Base-by-base conservation (phyloP, 805 yeast genomes). In the Trichomonascus vanleenenianus region DNA sequence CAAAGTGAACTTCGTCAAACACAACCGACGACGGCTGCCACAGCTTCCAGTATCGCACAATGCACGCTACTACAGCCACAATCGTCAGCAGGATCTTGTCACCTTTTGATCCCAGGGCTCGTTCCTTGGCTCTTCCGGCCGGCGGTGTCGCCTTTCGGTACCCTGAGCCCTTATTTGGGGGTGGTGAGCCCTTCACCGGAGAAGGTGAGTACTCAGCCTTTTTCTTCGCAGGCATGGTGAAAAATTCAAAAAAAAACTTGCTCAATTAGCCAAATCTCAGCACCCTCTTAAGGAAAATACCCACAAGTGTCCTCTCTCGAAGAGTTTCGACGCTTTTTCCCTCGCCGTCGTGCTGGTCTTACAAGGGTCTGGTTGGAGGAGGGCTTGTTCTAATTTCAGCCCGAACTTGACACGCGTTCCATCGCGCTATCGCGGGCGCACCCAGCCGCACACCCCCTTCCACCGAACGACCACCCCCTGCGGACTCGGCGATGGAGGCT, bases 1-100 rank as follows among this genome's bases (percentile, higher is more conserved):
- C 98, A 58, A 93, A 93, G 65, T 85, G 95, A 35, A 85, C 73
- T 55, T 69, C 98, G 63, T 88, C 96, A 54, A 85, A 85, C 10
- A 91, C 95, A 32, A 88, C 94, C 25, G 89, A 78, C 56, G 79
- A 66, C 34, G 99, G 99, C 50, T 67, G 59, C 22, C 74, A 68
- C 48, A 93, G 68, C 44, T 74, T 68, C 53, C 71, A 68, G 44
- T 83, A 69, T 55, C 99, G 78, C 42, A 86, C 74, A 40, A 64
- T 56, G 10, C 71, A 50, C 0, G 95, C 75, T 32, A 80, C 53
- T 1, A 72, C 53, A n/a, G 76, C 56, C 44, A 85, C 66, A 12
- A 67, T 44, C 16, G 52, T 52, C 18, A 64, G 57, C 25, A 49
- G 44, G 19, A 51, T 31, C 8, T 49, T 38, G 42, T 55, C 59